A percentile compares a stretch with the other conserved stretches of the same genome.
phyloP scores from a whole-genome alignment of 805 yeast genomes.

The Ogataea parapolymorpha region DNA sequence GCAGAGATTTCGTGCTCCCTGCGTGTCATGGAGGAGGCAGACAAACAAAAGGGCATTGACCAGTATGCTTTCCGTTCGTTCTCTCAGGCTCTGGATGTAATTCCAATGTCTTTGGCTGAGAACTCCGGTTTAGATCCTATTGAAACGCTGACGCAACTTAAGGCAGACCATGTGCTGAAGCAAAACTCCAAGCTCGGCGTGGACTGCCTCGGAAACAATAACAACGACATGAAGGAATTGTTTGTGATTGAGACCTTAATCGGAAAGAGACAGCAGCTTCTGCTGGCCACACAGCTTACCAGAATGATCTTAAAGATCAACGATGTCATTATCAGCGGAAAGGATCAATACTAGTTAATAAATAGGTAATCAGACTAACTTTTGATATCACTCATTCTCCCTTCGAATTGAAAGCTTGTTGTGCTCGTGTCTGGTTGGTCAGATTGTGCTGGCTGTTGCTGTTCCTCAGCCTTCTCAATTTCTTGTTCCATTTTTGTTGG shows the following conservation, averaged over 20 bases:
- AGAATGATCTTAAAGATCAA: conserved; percentile 97
- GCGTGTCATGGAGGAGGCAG: conserved; percentile 89
- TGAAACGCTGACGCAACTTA: conserved; percentile 79
- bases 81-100: conserved; percentile 82
- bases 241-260: conserved; percentile 96
- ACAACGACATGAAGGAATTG: conserved; percentile 88
- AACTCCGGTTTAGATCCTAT: conserved; percentile 95
- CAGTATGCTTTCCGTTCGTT: conserved; percentile 98
- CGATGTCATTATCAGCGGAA: conserved; percentile 76
- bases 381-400: conserved; percentile 25
- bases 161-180: conserved; percentile 80
- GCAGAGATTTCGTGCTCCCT: conserved; percentile 93
- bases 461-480: conserved; percentile 1
- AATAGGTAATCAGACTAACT: conserved; percentile 8
- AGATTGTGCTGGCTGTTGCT: conserved; percentile 9
- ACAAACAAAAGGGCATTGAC: conserved; percentile 89
- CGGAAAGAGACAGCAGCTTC: conserved; percentile 94
- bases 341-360: conserved; percentile 26
- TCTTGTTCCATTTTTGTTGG: conserved; percentile 18
- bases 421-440: conserved; percentile 12
- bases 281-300: conserved; percentile 94
- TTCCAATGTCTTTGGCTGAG: conserved; percentile 94
- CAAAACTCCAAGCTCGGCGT: conserved; percentile 75
- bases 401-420: conserved; percentile 25
- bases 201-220: conserved; percentile 86